Percentiles rank a stretch among this genome's conserved stretches.
phyloP scores from a whole-genome alignment of 139 green algal species.

The Tetraselmis chui region DNA sequence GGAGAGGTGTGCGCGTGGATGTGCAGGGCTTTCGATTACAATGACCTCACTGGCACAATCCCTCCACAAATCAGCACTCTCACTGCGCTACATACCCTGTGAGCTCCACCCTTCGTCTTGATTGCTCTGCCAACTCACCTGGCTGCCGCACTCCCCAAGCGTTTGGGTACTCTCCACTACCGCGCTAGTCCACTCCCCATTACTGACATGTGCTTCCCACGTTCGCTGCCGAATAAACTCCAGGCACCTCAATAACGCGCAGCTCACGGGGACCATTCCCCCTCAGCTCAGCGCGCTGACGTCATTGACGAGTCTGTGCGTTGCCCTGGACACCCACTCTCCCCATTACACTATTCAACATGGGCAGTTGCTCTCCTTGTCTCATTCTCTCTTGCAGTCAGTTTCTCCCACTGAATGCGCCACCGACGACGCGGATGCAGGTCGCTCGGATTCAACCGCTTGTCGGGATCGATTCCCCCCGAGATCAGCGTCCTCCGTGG shows the following conservation, averaged over 20 bases:
- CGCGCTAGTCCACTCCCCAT: neutral
- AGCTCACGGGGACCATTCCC: neutral
- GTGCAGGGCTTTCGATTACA: neutral
- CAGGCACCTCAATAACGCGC: neutral
- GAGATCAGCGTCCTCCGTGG: neutral
- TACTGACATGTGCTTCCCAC: too few relatives aligned
- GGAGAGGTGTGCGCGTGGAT: neutral
- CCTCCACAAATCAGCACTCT: neutral
- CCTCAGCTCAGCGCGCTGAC: neutral
- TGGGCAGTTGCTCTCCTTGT: too few relatives aligned
- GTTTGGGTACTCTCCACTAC: neutral
- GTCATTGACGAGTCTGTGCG: neutral
- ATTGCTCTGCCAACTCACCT: too few relatives aligned
- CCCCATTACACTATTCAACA: neutral
- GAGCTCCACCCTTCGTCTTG: neutral
- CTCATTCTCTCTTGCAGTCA: neutral
- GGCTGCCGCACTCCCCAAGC: too few relatives aligned
- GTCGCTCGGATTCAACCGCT: neutral
- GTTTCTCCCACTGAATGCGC: neutral
- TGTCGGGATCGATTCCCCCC: neutral
- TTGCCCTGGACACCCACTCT: neutral
- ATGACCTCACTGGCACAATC: neutral
- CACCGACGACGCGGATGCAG: neutral
- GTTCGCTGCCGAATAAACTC: too few relatives aligned
- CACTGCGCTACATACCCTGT: neutral